Base-by-base conservation (phyloP, 805 yeast genomes). In the Wickerhamomyces subpelliculosus region DNA sequence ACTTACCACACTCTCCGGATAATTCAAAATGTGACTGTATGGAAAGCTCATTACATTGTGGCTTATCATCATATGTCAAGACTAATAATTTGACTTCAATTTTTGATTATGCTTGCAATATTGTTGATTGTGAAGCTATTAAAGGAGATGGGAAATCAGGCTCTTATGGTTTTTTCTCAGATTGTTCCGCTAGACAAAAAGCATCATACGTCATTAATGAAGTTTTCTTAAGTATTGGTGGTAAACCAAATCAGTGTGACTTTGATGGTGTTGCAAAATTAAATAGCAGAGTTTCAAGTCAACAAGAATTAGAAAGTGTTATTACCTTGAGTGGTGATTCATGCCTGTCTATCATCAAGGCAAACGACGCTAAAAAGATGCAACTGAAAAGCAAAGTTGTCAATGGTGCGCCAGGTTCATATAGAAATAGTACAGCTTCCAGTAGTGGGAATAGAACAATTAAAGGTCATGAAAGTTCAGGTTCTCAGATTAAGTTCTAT, bases 1-100 rank as follows among this genome's bases (percentile, higher is more conserved):
- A 51, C 9, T 64, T 81, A 47, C 93, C 94, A 36, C 84, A 83
- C 42, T 72, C 81, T 10, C 94, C 94, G 30, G 71, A 80, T 43
- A 54, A 63, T 33, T 62, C 56, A 19, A 71, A 71, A 32, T 84
- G 93, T 62, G 64, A 70, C 36, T 84, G 93, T 62, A 61, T 81
- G 56, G 61, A 71, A 29, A 47, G 51, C n/a, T 51, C 78, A 1
- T 64, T 79, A 47, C 54, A 65, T 11, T 84, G 93, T 65, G 75
- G 73, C 32, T 71, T 82, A 25, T 43, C 62, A 14, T 69, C 69
- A 32, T 62, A 61, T 39, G 77, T 73, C 27, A 65, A 62, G 35
- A 43, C 55, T 3, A 57, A 62, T 4, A 75, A 78, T 44, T 80
- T 80, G 53, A 68, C 73, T 36, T 68, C 70, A 16, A 62, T 79